Evolutionary conservation across 495 filamentous ascomycete genomes (phyloP).

Genomic region (Cladorrhinum samala): DNA sequence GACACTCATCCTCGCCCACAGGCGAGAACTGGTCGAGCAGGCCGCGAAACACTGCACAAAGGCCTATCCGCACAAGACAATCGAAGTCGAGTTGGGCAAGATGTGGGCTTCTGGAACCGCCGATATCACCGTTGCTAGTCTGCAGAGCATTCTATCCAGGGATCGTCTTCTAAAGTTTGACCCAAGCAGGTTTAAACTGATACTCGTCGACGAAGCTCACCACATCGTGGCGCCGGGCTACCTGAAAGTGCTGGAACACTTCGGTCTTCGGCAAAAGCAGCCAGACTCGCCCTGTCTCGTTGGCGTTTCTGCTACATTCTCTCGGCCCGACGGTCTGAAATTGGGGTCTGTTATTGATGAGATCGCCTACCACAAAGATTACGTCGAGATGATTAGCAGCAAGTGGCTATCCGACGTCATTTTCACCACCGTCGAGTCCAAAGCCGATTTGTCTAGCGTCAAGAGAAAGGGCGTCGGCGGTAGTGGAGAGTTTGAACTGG

Average conservation of each 20-base stretch:
- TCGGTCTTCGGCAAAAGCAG: constrained; percentile 55
- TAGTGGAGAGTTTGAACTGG: constrained; percentile 72
- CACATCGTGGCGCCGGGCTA: constrained; percentile 87
- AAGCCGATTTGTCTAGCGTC: constrained; percentile 67
- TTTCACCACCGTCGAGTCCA: constrained; percentile 87
- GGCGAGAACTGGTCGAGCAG: constrained; percentile 93
- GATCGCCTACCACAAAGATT: constrained; percentile 96
- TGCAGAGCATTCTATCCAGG: constrained; percentile 69
- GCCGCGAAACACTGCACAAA: constrained; percentile 74
- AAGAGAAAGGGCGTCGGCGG: constrained; percentile 39
- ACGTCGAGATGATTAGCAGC: constrained; percentile 91
- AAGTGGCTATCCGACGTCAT: constrained; percentile 77
- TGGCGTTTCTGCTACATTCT: constrained; percentile 90
- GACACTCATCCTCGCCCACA: constrained; percentile 87
- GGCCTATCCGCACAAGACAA: constrained; percentile 68
- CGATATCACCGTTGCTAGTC: constrained; percentile 91
- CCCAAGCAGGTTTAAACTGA: constrained; percentile 71
- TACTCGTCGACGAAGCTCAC: constrained; percentile 97
- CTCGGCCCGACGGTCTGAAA: constrained; percentile 79
- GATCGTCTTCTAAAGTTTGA: constrained; percentile 78
- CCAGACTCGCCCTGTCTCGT: constrained; percentile 63
- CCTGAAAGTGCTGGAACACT: constrained; percentile 63
- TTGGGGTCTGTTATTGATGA: constrained; percentile 87
- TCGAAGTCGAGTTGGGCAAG: constrained; percentile 89
- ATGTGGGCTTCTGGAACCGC: constrained; percentile 65